Base-by-base conservation (phyloP, 768 basidiomycete genomes). In the Tulasnella sp. region DNA sequence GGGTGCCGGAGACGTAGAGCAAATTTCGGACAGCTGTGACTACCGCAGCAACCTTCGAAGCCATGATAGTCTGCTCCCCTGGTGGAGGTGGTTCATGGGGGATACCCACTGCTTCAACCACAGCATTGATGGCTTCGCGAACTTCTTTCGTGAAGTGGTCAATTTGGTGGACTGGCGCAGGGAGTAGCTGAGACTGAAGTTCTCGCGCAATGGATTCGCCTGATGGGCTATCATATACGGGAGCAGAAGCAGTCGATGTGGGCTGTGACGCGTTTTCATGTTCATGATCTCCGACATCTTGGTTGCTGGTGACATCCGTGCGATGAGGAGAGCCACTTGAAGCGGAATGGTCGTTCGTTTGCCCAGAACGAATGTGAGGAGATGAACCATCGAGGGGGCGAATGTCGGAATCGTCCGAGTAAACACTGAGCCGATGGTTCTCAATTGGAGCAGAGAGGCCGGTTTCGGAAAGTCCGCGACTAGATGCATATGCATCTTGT, bases 331-430 rank as follows among this genome's bases (percentile, higher is more conserved):
- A 54, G 17, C 52, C 52, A 31, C 39, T 54, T 5, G 36, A 43
- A 14, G 41, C 15, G 31, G 37, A 29, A 14, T n/a, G 53, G 34
- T 53, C 53, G 17, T 60, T 35, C 4, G 43, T 17, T 5, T 56
- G 39, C 0, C 17, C 42, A 2, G 42, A 27, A 29, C 25, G 49
- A 11, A 48, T 39, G 5, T 42, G 55, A 25, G 58, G 50, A 21
- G 57, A 57, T 19, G 40, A 34, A 25, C 41, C 35, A 65, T 76
- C 76, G 3, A 71, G 62, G 4, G 80, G 80, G 29, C 81, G 76
- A 34, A 84, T 71, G 49, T 84, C 85, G 8, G 86, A 89, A 65
- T 84, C 82, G 63, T 91, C 88, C 8, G 86, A 89, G 64, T 82
- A 80, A 31, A 82, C 77, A 65, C 86, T 86, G 52, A 77, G 69